phyloP scores from a whole-genome alignment of 495 filamentous ascomycete species.

The Hypoxylon lienhwacheense region DNA sequence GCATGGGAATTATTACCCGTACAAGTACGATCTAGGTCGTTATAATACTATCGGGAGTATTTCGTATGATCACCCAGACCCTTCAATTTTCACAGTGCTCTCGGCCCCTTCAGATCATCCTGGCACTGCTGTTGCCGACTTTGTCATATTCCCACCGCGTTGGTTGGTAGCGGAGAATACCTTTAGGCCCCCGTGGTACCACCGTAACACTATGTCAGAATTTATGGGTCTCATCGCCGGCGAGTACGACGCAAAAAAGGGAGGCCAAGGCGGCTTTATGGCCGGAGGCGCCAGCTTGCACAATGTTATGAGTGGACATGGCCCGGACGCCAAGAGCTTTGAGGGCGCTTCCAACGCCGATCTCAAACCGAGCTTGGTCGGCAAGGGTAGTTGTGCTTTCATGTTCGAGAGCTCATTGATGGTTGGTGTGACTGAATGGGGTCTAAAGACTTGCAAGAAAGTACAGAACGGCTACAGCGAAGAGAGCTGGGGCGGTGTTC shows the following conservation, averaged over 20 bases:
- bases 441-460: slow-evolving; percentile 77
- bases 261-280: slow-evolving; percentile 57
- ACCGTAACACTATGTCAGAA: slow-evolving; percentile 83
- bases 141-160: slow-evolving; percentile 81
- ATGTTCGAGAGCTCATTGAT: slow-evolving; percentile 76
- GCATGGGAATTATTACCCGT: slow-evolving; percentile 79
- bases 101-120: slow-evolving; percentile 60
- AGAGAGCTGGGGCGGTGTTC: slow-evolving; percentile 81
- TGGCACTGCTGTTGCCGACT: slow-evolving; percentile 78
- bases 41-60: slow-evolving; percentile 78
- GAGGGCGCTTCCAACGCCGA: slow-evolving; percentile 62
- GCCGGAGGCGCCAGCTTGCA: slow-evolving; percentile 60
- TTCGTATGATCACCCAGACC: slow-evolving; percentile 79
- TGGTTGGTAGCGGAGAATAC: slow-evolving; percentile 79
- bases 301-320: slow-evolving; percentile 62
- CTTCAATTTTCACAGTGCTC: slow-evolving; percentile 78
- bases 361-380: slow-evolving; percentile 57
- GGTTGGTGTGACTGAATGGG: slow-evolving; percentile 93
- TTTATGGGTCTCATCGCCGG: slow-evolving; percentile 78
- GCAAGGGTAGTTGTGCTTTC: slow-evolving; percentile 62
- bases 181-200: slow-evolving; percentile 81
- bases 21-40: slow-evolving; percentile 80
- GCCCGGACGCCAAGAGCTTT: slow-evolving; percentile 63
- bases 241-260: slow-evolving; percentile 58
- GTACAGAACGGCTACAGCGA: slow-evolving; percentile 82